Percentiles rank a stretch among this genome's conserved stretches.
Evolutionary conservation across 2,329 filamentous ascomycete species (phyloP).

Genomic region (Phialocephala subalpina): DNA sequence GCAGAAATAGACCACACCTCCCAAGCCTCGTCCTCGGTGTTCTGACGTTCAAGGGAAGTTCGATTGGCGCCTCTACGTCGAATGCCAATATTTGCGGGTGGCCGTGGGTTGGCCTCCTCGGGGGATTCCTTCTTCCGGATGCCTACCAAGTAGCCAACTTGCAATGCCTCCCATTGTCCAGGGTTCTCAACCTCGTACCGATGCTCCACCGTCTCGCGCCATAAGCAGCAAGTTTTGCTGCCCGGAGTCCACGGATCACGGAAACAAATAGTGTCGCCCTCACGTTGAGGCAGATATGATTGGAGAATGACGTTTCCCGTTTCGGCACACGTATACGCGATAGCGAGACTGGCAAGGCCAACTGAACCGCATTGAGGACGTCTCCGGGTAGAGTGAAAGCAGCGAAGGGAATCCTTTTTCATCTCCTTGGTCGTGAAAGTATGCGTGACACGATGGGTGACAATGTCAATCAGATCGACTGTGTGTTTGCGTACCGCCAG

Average conservation of each 20-base stretch:
- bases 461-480: constrained; percentile 69
- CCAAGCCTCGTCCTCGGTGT: constrained; percentile 50
- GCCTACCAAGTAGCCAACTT: constrained; percentile 68
- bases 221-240: constrained; percentile 56
- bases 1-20: constrained; percentile 61
- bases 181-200: constrained; percentile 65
- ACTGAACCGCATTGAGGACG: constrained; percentile 61
- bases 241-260: constrained; percentile 52
- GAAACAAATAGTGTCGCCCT: constrained; percentile 65
- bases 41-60: neutral
- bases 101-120: neutral
- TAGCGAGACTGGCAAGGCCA: constrained; percentile 67
- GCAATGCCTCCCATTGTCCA: constrained; percentile 70
- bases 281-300: constrained; percentile 63
- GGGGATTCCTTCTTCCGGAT: constrained; percentile 53
- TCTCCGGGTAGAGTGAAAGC: constrained; percentile 61
- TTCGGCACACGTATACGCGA: constrained; percentile 68
- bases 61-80: constrained; percentile 32
- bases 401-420: constrained; percentile 65
- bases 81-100: constrained; percentile 30
- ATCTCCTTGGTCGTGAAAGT: constrained; percentile 67
- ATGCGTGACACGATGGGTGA: constrained; percentile 62
- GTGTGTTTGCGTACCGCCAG: constrained; percentile 64
- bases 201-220: constrained; percentile 59
- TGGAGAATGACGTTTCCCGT: constrained; percentile 71